Percentiles rank a stretch among this genome's conserved stretches.
These are phyloP conservation scores for Papiliotrema nemorosa DNA, from an alignment of 1,284 basidiomycete genomes.

Conservation along the genomic window DNA sequence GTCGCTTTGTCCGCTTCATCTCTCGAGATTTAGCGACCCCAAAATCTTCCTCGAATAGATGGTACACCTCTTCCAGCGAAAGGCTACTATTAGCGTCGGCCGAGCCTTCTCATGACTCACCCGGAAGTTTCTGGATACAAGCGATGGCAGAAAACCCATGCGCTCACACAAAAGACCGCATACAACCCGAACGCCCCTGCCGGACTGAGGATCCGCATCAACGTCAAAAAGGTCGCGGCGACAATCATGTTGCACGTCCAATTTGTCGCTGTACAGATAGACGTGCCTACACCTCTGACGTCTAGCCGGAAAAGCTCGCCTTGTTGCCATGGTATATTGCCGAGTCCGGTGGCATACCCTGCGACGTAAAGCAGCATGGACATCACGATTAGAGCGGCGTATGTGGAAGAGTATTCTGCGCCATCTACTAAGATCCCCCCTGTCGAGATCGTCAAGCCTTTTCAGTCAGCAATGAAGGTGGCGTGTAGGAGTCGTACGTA, in stretches of 20 bases:
- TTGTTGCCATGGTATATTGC: constrained; percentile 83
- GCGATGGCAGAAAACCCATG: constrained; percentile 64
- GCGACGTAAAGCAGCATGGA: constrained; percentile 80
- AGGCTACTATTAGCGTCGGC: constrained; percentile 51
- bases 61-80: constrained; percentile 67
- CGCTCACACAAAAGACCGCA: constrained; percentile 66
- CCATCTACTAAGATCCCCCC: constrained; percentile 64
- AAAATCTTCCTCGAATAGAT: constrained; percentile 52
- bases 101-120: constrained; percentile 16
- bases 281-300: constrained; percentile 76
- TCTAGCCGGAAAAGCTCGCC: constrained; percentile 76
- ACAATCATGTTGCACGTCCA: constrained; percentile 73
- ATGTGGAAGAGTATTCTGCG: constrained; percentile 60
- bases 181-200: constrained; percentile 77
- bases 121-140: constrained; percentile 72
- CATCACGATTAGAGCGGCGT: constrained; percentile 66
- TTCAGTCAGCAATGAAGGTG: neutral
- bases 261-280: constrained; percentile 73
- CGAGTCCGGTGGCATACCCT: constrained; percentile 71
- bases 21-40: constrained; percentile 44
- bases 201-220: constrained; percentile 71
- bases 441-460: constrained; percentile 66
- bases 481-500: constrained; percentile 45
- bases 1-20: neutral
- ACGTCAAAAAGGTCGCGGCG: constrained; percentile 67